Base-by-base conservation (phyloP, 441 rosid genomes). In the Gossypium schwendimanii region DNA sequence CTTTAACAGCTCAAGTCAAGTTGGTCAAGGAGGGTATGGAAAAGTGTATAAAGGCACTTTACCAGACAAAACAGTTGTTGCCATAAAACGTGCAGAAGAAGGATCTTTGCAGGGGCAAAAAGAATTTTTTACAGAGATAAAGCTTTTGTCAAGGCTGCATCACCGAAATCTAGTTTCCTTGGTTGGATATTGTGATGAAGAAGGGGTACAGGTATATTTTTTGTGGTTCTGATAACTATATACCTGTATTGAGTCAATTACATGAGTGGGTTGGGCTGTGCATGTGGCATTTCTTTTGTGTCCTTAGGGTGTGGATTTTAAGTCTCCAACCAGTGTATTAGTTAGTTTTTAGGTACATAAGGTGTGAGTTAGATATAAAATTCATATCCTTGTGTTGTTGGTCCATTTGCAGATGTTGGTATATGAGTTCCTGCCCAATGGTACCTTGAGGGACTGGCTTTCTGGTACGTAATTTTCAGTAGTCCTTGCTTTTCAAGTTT, bases 11-110 rank as follows among this genome's bases (percentile, higher is more conserved):
- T 83, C 89, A 36, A 73, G 89, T 75, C 81, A 87, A 85, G 92
- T 94, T 75, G 97, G 98, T 52, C 89, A 77, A 63, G 97, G 98
- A 79, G 98, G 98, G 31, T 94, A 94, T 71, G 97, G 98, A 75
- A 91, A 82, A 78, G 98, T 94, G 62, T 91, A 90, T 70, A 81
- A 78, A 87, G 97, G 98, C 69, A 77, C 78, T 77, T 78, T 94
- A 74, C 79, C 78, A 31, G 97, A 90, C 77, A 81, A 80, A 77
- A 79, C 86, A 15, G 74, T 84, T 0, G 97, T 87, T 79, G 97
- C 98, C 77, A 87, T 94, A 81, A 94, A 94, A 80, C 92, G 97
- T 24, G 92, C 98, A 26, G 89, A 87, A 82, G 95, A 89, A 79
- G 92, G 88, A 60, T 94, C 98, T 17, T 79, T 92, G 73, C 98